Evolutionary conservation across 768 basidiomycete species (phyloP), one percentile per base, ranked within the genome.

Genomic region (Cystofilobasidium macerans): DNA sequence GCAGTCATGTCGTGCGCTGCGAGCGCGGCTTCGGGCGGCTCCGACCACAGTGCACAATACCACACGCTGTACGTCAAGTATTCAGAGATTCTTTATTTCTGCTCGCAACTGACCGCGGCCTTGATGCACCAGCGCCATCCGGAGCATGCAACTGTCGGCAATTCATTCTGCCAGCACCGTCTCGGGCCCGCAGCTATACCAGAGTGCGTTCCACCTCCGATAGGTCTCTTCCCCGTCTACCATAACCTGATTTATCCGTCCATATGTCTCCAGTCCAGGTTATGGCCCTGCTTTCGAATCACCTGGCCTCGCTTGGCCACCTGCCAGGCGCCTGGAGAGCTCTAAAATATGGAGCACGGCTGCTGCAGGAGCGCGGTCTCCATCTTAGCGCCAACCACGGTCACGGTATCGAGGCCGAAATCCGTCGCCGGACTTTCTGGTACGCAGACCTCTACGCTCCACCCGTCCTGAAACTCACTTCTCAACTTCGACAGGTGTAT

Each of bases 241-340:
- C 38, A n/a, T n/a, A n/a, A n/a, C 38, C 38, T 40, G 38, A 8
- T 8, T 22, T 36, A 16, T 33, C n/a, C 28, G 8, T n/a, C n/a
- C n/a, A n/a, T n/a, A n/a, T n/a, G n/a, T n/a, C n/a, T 61, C 24
- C 51, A 63, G 62, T 63, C 26, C 62, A 63, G 33, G 40, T 51
- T 18, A 28, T 53, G 30, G 51, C 62, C n/a, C 62, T 63, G 2
- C 62, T 63, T 14, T 33, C 51, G 0, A 63, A 38, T n/a, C 62
- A 63, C 30, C 62, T 63, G 38, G 62, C 62, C 24, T 51, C 48
- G 22, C 62, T 54, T 13, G 36, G 53, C 28, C 26, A 22, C 18
- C 51, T 63, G 2, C 24, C n/a, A 20, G 62, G 48, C 22, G 62
- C 51, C 2, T 63, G 62, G 62, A 30, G 24, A 12, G 26, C 48